Conservation (phyloP, 768 basidiomycete species). For the Collybia sordida region DNA sequence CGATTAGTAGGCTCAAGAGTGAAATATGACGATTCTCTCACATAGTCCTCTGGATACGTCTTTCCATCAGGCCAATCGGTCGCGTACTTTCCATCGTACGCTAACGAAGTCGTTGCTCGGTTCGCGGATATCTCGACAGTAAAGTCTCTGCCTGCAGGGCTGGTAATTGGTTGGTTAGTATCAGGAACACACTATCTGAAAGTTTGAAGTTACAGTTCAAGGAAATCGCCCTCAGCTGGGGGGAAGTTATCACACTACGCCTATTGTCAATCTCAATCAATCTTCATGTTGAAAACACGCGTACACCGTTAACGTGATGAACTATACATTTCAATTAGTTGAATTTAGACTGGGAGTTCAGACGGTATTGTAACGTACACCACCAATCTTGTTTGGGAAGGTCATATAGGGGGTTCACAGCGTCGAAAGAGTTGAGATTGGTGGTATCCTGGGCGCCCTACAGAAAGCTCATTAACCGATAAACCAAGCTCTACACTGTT, state of each 20-base stretch:
- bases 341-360: not conserved
- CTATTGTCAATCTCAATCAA: not conserved
- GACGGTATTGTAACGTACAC: conserved; percentile 31
- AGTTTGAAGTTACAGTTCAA: conserved; percentile 38
- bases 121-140: conserved; percentile 50
- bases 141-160: conserved; percentile 49
- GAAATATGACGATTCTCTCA: conserved; percentile 20
- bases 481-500: not conserved
- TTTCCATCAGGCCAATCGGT: conserved; percentile 48
- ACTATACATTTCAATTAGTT: conserved; percentile 21
- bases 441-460: conserved; percentile 28
- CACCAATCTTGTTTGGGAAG: conserved; percentile 42
- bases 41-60: conserved; percentile 43
- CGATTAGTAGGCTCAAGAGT: not conserved
- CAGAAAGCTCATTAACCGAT: not conserved
- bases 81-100: conserved; percentile 35
- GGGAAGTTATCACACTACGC: conserved; percentile 41
- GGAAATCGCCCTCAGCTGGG: conserved; percentile 37
- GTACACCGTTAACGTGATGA: conserved; percentile 34
- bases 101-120: conserved; percentile 44
- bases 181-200: not conserved
- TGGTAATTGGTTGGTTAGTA: conserved; percentile 10
- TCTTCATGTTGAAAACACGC: conserved; percentile 3
- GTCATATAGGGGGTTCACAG: conserved; percentile 43
- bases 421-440: conserved; percentile 36